Evolutionary conservation across 208 protist species (phyloP).

Genomic region (Porcisia hertigi): DNA sequence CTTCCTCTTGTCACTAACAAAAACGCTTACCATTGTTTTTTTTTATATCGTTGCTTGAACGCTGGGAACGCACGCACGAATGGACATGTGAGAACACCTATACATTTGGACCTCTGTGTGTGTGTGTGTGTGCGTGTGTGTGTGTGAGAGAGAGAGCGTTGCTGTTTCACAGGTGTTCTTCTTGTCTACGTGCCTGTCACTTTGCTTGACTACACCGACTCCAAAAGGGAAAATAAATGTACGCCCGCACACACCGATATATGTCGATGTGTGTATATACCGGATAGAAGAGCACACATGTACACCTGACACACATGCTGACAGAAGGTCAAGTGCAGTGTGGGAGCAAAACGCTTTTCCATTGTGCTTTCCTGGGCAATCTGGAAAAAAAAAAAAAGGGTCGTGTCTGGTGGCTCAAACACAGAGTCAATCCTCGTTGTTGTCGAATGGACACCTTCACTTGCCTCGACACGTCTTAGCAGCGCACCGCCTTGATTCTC

Average conservation of each 20-base stretch:
- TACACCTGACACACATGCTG: not conserved
- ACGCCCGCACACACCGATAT: not conserved
- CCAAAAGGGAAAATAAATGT: not conserved
- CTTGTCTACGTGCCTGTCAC: not conserved
- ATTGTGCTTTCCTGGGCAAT: not conserved
- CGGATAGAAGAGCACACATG: no score
- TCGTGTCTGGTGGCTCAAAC: not conserved
- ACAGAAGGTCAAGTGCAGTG: not conserved
- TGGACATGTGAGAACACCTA: no score
- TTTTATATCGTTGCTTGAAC: no score
- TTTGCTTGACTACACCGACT: not conserved
- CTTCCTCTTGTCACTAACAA: not conserved
- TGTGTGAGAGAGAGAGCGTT: not conserved
- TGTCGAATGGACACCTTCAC: not conserved
- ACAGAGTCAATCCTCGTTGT: not conserved
- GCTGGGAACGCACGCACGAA: no score
- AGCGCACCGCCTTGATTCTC: not conserved
- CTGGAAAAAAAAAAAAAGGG: not conserved
- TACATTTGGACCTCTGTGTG: not conserved
- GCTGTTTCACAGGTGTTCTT: conserved; percentile 9
- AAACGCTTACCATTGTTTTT: not conserved
- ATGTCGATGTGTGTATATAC: no score
- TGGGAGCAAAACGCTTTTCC: not conserved
- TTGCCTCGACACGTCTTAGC: not conserved
- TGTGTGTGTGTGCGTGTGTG: not conserved